Base-by-base conservation (phyloP, 768 basidiomycete genomes). In the Boletus reticuloceps region DNA sequence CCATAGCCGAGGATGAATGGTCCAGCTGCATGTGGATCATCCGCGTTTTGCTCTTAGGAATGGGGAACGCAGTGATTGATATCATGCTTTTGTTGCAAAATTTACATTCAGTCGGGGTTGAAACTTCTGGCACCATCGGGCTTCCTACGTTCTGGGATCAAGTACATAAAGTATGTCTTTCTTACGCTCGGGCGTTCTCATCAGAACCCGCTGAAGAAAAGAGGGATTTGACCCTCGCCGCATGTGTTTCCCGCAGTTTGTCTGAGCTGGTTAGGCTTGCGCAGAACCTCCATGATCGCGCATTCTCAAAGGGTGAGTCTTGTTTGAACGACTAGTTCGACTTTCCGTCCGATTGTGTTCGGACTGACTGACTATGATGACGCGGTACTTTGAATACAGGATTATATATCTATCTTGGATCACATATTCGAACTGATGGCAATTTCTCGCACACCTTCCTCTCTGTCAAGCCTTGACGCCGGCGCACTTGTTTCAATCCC, bases 71-170 rank as follows among this genome's bases (percentile, higher is more conserved):
- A n/a, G n/a, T n/a, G n/a, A n/a, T n/a, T n/a, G n/a, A n/a, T n/a
- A n/a, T n/a, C n/a, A n/a, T n/a, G n/a, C 47, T 75, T 1, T 79
- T 83, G 0, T 81, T 85, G 6, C 87, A 87, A 59, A 74, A 71
- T 0, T 67, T 92, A 12, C 80, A 67, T 80, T 31, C 81, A 86
- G 58, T 77, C 80, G 0, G 86, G 86, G 2, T 85, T 84, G 86
- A 88, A 82, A 69, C 78, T 64, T 75, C 25, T 74, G 81, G 31
- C 74, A 79, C 37, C 61, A 58, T 79, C 27, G 76, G 81, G 45
- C 69, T 84, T 4, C 72, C 73, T 45, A 79, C 77, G 0, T 86
- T 91, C 65, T 90, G 89, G 89, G 84, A 86, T 45, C 90, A 91
- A 62, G 76, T 70, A 67, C 27, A 74, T 75, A 53, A 84, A 80